Evolutionary conservation across 176 grass and related monocot genomes (phyloP).

Genomic region (Saccharum spontaneum): DNA sequence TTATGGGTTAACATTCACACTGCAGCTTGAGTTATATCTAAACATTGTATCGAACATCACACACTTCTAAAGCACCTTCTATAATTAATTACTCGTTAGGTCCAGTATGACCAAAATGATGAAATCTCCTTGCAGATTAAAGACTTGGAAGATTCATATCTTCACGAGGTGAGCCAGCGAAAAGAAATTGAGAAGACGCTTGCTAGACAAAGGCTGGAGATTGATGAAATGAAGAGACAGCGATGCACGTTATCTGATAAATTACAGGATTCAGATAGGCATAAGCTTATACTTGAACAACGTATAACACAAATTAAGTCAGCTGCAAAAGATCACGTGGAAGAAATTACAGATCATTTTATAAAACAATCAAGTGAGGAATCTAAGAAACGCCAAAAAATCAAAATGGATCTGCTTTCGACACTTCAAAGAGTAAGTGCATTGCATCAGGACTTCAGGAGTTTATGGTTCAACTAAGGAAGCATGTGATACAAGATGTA

Average conservation of each 20-base stretch:
- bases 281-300: constrained; percentile 30
- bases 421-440: constrained; percentile 33
- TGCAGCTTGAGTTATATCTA: constrained; percentile 1
- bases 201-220: constrained; percentile 32
- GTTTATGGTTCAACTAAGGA: not conserved
- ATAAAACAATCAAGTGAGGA: constrained; percentile 23
- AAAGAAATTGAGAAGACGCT: constrained; percentile 31
- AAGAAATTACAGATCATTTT: constrained; percentile 37
- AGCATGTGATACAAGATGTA: constrained; percentile 2
- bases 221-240: constrained; percentile 35
- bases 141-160: constrained; percentile 31
- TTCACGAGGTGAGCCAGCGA: constrained; percentile 20
- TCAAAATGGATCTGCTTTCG: constrained; percentile 32
- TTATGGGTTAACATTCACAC: not conserved
- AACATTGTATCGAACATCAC: not conserved
- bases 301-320: constrained; percentile 28
- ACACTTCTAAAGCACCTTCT: not conserved
- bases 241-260: constrained; percentile 8
- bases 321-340: constrained; percentile 19
- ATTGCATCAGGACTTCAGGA: constrained; percentile 20
- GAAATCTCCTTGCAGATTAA: constrained; percentile 14
- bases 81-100: constrained; percentile 25
- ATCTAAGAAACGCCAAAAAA: constrained; percentile 21
- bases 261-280: constrained; percentile 28
- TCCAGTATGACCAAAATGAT: constrained; percentile 14